Percentiles rank a stretch among this genome's conserved stretches.
Conservation (phyloP, 2,329 filamentous ascomycete genomes). For the Aureobasidium sp. region DNA sequence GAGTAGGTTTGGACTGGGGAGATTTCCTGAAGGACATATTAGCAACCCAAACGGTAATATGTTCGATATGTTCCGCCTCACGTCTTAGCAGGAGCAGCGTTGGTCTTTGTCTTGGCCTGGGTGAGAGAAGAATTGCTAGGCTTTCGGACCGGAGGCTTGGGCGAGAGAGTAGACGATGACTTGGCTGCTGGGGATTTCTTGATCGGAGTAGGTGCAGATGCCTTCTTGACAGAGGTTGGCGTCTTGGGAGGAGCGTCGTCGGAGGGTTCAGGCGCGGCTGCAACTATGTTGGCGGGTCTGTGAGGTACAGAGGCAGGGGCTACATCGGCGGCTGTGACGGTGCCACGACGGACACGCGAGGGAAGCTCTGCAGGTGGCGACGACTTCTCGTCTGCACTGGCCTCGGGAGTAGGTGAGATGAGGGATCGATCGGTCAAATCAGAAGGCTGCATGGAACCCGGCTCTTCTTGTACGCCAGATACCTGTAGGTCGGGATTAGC, state of each 20-base stretch:
- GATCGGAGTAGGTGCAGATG: constrained; percentile 6
- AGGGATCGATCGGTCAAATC: constrained; percentile 15
- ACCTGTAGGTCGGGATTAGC: constrained; percentile 11
- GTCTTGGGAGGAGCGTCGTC: constrained; percentile 1
- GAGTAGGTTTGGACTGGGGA: constrained; percentile 26
- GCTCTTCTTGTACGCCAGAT: constrained; percentile 34
- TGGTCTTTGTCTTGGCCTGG: constrained; percentile 17
- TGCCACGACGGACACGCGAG: constrained; percentile 11
- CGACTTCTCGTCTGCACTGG: neutral
- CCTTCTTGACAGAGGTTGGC: constrained; percentile 20
- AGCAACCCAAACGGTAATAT: neutral
- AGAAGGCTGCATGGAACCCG: constrained; percentile 21
- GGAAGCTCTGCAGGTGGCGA: neutral
- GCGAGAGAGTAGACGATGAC: constrained; percentile 9
- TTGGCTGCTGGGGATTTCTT: constrained; percentile 12
- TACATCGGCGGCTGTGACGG: constrained; percentile 1
- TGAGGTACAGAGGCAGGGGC: neutral
- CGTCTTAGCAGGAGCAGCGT: constrained; percentile 27
- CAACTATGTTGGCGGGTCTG: neutral
- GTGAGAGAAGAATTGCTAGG: constrained; percentile 26
- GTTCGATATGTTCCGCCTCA: neutral
- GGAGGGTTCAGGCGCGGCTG: neutral
- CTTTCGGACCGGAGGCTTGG: constrained; percentile 5
- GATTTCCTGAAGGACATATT: constrained; percentile 2
- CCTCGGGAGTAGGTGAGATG: neutral